phyloP scores from a whole-genome alignment of 345 rosid species.

The Hirschfeldia incana region DNA sequence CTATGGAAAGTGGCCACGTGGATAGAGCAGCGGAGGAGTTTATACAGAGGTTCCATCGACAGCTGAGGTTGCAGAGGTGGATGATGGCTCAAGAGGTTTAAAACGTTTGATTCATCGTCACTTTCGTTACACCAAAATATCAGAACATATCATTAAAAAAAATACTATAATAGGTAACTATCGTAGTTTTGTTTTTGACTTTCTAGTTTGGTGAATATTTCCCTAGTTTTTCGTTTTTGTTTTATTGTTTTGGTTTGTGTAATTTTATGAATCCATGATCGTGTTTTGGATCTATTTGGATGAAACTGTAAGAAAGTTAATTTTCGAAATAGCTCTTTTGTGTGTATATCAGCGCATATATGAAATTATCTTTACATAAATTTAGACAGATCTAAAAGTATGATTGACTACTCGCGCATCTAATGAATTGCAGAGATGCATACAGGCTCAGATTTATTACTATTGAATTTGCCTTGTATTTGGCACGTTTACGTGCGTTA shows the following conservation, averaged over 20 bases:
- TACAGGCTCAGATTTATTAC: neutral
- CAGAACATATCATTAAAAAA: neutral
- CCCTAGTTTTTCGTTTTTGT: neutral
- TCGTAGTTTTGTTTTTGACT: constrained; percentile 29
- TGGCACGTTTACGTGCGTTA: neutral
- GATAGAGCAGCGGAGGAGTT: constrained; percentile 91
- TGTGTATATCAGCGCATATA: neutral
- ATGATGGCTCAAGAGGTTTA: constrained; percentile 39
- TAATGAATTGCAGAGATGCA: neutral
- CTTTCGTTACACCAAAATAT: constrained; percentile 3
- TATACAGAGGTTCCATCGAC: constrained; percentile 71
- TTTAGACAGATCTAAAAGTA: neutral
- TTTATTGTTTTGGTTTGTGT: neutral
- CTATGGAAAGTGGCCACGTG: constrained; percentile 55
- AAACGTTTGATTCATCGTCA: neutral
- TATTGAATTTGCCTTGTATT: neutral
- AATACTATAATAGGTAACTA: constrained; percentile 1
- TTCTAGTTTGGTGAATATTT: constrained; percentile 19
- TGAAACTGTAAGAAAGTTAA: constrained; percentile 21
- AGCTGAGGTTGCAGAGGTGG: constrained; percentile 58
- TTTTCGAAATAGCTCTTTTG: neutral
- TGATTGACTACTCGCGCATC: neutral
- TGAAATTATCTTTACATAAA: neutral
- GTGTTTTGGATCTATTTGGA: constrained; percentile 33
- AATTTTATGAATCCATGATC: constrained; percentile 26